Percentiles rank a stretch among this genome's conserved stretches.
Evolutionary conservation across 345 rosid species (phyloP).

Genomic region (Draba incana): DNA sequence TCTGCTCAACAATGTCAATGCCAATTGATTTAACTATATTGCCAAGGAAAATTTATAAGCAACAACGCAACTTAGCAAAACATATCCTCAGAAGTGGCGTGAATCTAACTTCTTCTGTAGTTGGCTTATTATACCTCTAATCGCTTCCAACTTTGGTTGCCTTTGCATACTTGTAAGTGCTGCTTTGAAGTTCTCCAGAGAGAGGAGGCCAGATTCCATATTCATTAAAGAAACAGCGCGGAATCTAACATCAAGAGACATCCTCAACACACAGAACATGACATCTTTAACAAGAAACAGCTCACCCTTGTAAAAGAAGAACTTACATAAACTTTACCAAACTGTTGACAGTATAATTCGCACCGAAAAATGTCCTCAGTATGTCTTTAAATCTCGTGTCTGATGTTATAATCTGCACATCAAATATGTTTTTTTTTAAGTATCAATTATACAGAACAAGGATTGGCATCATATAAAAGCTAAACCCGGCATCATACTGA

Average conservation of each 20-base stretch:
- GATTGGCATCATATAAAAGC: conserved; percentile 10
- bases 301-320: conserved; percentile 20
- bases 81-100: conserved; percentile 10
- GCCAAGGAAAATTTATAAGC: conserved; percentile 11
- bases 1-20: conserved; percentile 49
- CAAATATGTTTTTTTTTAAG: background rate
- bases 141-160: conserved; percentile 78
- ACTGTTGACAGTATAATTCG: conserved; percentile 57
- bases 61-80: conserved; percentile 14
- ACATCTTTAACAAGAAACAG: conserved; percentile 25
- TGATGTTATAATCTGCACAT: conserved; percentile 58
- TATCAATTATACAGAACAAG: conserved; percentile 23
- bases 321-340: conserved; percentile 82
- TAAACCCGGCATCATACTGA: conserved; percentile 12
- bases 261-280: conserved; percentile 28
- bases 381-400: conserved; percentile 75
- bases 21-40: background rate
- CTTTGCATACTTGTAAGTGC: conserved; percentile 70
- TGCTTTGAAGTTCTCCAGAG: conserved; percentile 75
- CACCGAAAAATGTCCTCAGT: conserved; percentile 47
- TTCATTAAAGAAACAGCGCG: conserved; percentile 69
- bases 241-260: conserved; percentile 58
- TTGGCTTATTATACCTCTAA: conserved; percentile 55
- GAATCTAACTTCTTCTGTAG: background rate
- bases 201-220: conserved; percentile 62